Evolutionary conservation across 257 asterid species (phyloP), one percentile per base, ranked within the genome.

Genomic region (Penstemon barbatus): DNA sequence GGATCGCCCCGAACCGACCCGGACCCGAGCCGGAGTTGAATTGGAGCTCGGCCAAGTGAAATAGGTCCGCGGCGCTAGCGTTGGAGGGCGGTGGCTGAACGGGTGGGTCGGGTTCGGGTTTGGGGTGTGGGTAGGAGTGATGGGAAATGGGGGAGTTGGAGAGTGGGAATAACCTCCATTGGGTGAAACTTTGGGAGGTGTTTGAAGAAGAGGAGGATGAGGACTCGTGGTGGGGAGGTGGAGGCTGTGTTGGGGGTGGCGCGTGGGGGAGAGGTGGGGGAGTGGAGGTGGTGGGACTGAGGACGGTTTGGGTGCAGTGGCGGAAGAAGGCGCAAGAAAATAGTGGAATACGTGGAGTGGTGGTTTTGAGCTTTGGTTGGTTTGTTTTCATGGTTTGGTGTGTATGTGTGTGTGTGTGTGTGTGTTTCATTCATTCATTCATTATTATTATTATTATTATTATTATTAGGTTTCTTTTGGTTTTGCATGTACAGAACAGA

Each of bases 101-200:
- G 39, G 78, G 75, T 4, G 74, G 51, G 4, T 56, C 62, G 38
- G 65, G 41, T 10, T 73, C 83, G 25, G 74, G 36, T 41, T 74
- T 25, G 33, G 45, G 78, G 41, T 41, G 68, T 1, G 81, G 58
- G n/a, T 60, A 69, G 4, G 77, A 44, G 61, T 46, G 71, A 36
- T 71, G 80, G 33, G 78, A 68, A 3, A 61, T 71, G 63, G 85
- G 84, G 4, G 94, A 78, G 52, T 58, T 79, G 50, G 87, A 78
- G 68, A 89, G 71, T 0, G 92, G 91, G 68, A 89, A 87, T 46
- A 25, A 25, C 33, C 82, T 81, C 95, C 97, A 87, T 61, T 85
- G 97, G 0, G 97, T 89, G 81, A 89, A 89, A 43, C 97, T 89
- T 73, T 89, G 95, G 39, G 95, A 89, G 59, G 88, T 83, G 76